Evolutionary conservation across 179 eudicot genomes (phyloP).

Genomic region (Sideroxylon spinosum): DNA sequence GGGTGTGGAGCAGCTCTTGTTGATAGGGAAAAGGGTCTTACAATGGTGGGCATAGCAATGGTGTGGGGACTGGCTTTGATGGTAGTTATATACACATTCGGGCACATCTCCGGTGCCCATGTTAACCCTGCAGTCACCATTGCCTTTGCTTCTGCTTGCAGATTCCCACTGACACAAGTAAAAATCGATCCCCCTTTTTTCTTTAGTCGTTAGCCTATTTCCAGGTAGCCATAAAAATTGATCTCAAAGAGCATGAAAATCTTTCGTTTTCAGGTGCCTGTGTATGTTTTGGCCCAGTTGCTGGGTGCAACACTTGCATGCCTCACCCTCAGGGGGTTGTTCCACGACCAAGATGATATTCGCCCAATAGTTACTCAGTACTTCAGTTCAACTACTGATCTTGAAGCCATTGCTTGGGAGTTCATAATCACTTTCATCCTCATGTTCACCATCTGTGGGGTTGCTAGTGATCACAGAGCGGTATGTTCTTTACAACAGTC

Average conservation of each 20-base stretch:
- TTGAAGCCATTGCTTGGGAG: slow-evolving; percentile 40
- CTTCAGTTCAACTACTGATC: slow-evolving; percentile 28
- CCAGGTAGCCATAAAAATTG: background rate
- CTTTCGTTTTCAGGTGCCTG: slow-evolving; percentile 31
- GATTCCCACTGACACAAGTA: slow-evolving; percentile 28
- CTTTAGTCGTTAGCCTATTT: background rate
- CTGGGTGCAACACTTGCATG: slow-evolving; percentile 37
- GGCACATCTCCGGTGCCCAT: slow-evolving; percentile 41
- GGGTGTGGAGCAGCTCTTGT: slow-evolving; percentile 40
- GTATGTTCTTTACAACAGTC: slow-evolving; percentile 13
- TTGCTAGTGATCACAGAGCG: slow-evolving; percentile 35
- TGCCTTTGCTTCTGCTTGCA: slow-evolving; percentile 28
- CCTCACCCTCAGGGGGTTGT: slow-evolving; percentile 32
- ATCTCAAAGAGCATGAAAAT: background rate
- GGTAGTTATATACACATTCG: slow-evolving; percentile 34
- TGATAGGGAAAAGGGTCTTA: slow-evolving; percentile 27
- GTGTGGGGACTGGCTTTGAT: slow-evolving; percentile 31
- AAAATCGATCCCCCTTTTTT: background rate
- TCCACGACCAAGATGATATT: slow-evolving; percentile 27
- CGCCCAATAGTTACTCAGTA: slow-evolving; percentile 28
- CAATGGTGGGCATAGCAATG: slow-evolving; percentile 31
- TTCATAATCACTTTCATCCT: slow-evolving; percentile 34
- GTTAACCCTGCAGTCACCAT: slow-evolving; percentile 40
- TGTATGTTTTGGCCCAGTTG: slow-evolving; percentile 36
- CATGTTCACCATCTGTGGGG: slow-evolving; percentile 30